A percentile compares a stretch with the other conserved stretches of the same genome.
Evolutionary conservation across 2,329 filamentous ascomycete species (phyloP).

Genomic region (Colletotrichum horii): DNA sequence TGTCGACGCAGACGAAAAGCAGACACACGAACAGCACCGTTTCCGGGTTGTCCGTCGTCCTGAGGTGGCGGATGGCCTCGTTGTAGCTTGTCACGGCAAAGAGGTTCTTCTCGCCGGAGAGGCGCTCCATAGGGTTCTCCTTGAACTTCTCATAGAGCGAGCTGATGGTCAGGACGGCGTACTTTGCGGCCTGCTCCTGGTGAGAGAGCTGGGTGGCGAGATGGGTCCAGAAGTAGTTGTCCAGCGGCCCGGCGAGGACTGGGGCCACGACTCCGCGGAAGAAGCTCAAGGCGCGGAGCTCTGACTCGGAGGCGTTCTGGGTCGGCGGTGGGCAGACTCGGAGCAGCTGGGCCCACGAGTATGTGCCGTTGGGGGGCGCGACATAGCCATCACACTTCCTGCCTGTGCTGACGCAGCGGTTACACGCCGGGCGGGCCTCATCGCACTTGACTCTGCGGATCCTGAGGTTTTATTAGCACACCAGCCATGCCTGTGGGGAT

Average conservation of each 20-base stretch:
- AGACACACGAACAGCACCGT: conserved; percentile 44
- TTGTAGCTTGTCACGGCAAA: conserved; percentile 47
- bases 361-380: conserved; percentile 7
- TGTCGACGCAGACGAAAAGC: conserved; percentile 49
- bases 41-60: conserved; percentile 32
- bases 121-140: background rate
- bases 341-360: conserved; percentile 41
- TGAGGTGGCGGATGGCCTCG: conserved; percentile 39
- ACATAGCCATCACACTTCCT: conserved; percentile 37
- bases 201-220: conserved; percentile 41
- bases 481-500: background rate
- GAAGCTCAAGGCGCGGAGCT: conserved; percentile 40
- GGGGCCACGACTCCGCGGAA: conserved; percentile 42
- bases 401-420: conserved; percentile 29
- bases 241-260: conserved; percentile 37
- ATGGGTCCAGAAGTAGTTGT: conserved; percentile 46
- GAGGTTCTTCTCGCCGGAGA: conserved; percentile 22
- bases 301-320: conserved; percentile 25
- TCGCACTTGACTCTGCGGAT: conserved; percentile 37
- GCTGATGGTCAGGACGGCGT: conserved; percentile 44
- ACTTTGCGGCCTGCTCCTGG: conserved; percentile 40
- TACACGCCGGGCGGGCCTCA: conserved; percentile 31
- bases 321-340: conserved; percentile 25
- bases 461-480: conserved; percentile 13
- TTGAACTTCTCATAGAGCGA: conserved; percentile 40